These are phyloP conservation scores for Botryotinia narcissicola DNA, from an alignment of 2,329 filamentous ascomycete species.

Conservation along the genomic window DNA sequence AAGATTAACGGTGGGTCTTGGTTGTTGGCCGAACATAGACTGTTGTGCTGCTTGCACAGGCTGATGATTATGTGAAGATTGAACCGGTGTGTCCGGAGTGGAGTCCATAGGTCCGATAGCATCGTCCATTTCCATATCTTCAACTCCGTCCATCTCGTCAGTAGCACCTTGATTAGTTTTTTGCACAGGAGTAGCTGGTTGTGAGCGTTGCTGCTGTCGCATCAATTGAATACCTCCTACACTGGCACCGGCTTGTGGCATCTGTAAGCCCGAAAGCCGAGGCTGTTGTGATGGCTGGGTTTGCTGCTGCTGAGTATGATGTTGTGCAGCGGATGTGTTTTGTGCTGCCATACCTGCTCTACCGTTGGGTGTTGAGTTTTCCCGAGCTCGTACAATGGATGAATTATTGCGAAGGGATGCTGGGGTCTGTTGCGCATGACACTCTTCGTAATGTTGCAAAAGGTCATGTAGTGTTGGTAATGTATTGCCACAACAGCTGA, in stretches of 20 bases:
- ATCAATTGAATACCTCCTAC: conserved; percentile 39
- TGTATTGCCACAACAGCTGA: conserved; percentile 88
- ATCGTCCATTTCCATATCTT: conserved; percentile 97
- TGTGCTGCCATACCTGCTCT: conserved; percentile 42
- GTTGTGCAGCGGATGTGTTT: conserved; percentile 44
- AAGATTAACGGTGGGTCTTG: conserved; percentile 73
- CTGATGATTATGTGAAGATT: conserved; percentile 44
- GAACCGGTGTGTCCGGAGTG: conserved; percentile 48
- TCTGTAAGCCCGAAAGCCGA: conserved; percentile 33
- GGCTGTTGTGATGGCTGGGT: conserved; percentile 28
- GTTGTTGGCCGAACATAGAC: conserved; percentile 60
- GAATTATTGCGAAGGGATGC: conserved; percentile 45
- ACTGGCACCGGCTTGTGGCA: conserved; percentile 33
- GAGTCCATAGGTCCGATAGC: conserved; percentile 65
- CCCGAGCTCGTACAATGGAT: conserved; percentile 43
- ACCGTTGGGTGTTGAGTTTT: conserved; percentile 47
- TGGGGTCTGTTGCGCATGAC: conserved; percentile 71
- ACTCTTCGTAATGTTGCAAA: conserved; percentile 93
- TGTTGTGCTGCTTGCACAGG: conserved; percentile 69
- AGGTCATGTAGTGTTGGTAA: conserved; percentile 91
- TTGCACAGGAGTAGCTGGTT: conserved; percentile 36
- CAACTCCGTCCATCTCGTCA: conserved; percentile 78
- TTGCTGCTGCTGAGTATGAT: conserved; percentile 46
- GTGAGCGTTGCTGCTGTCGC: conserved; percentile 39
- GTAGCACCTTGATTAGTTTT: conserved; percentile 32